Evolutionary conservation across 805 yeast species (phyloP).

Genomic region (Candida verbasci): DNA sequence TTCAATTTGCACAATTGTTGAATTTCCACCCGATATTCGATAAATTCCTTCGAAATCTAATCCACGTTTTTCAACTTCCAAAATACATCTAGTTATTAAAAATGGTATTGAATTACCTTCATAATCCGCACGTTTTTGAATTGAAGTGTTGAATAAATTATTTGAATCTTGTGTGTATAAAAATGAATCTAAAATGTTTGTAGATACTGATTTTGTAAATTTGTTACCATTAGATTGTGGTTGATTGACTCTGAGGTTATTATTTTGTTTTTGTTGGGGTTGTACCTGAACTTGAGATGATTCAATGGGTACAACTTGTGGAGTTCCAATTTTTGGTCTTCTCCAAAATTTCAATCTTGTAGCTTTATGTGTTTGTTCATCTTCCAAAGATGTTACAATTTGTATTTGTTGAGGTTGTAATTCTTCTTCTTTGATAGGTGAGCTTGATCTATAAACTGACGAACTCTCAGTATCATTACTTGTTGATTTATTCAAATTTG

Average conservation of each 20-base stretch:
- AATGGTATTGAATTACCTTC: conserved; percentile 68
- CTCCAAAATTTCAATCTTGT: conserved; percentile 43
- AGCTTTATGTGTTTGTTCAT: conserved; percentile 35
- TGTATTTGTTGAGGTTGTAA: conserved; percentile 1
- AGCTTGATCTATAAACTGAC: neutral
- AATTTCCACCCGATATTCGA: conserved; percentile 80
- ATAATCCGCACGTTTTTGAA: conserved; percentile 56
- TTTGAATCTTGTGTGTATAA: conserved; percentile 12
- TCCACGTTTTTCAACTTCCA: conserved; percentile 75
- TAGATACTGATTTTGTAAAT: conserved; percentile 43
- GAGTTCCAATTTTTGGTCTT: conserved; percentile 35
- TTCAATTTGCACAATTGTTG: conserved; percentile 54
- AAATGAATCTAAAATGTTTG: conserved; percentile 40
- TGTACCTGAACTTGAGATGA: neutral
- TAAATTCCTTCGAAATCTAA: conserved; percentile 81
- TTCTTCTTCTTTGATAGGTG: conserved; percentile 1
- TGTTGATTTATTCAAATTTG: neutral
- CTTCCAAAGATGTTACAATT: conserved; percentile 13
- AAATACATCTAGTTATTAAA: conserved; percentile 65
- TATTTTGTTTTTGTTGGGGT: conserved; percentile 7
- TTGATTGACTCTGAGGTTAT: conserved; percentile 6
- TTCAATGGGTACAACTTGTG: conserved; percentile 9
- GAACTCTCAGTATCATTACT: conserved; percentile 1
- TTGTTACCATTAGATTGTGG: conserved; percentile 7
- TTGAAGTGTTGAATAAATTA: conserved; percentile 44